Conservation (phyloP, 2,329 filamentous ascomycete species). For the Ophiostoma sp. region DNA sequence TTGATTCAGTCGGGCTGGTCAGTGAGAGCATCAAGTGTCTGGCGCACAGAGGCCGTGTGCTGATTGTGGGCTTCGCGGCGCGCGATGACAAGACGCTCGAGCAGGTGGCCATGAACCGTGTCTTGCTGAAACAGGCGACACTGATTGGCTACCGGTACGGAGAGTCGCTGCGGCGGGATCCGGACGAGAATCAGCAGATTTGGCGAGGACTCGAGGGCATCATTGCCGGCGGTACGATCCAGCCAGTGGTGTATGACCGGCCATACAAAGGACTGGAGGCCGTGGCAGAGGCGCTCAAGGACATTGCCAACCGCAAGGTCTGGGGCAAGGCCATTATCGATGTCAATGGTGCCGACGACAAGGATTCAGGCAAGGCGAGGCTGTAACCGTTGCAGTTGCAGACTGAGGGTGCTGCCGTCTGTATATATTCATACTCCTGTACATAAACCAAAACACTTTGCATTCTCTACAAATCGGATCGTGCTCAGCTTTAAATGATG, state of each 20-base stretch:
- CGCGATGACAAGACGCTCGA: constrained; percentile 33
- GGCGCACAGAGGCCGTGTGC: constrained; percentile 53
- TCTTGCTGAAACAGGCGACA: constrained; percentile 54
- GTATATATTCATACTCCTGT: neutral
- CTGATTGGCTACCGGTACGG: constrained; percentile 59
- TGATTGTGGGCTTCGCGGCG: constrained; percentile 61
- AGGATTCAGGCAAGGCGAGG: constrained; percentile 18
- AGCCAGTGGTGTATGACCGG: constrained; percentile 51
- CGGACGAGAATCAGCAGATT: constrained; percentile 47
- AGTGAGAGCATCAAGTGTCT: constrained; percentile 55
- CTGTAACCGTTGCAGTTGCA: neutral
- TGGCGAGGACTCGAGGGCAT: constrained; percentile 54
- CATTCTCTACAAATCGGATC: neutral
- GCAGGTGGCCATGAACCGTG: constrained; percentile 52
- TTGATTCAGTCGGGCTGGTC: constrained; percentile 59
- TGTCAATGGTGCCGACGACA: constrained; percentile 33
- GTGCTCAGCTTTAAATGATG: neutral
- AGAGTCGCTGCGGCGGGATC: constrained; percentile 53
- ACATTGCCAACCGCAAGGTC: constrained; percentile 50
- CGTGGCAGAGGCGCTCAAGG: constrained; percentile 51
- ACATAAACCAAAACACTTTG: neutral
- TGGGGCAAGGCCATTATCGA: constrained; percentile 59
- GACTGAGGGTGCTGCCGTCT: neutral
- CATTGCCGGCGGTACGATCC: constrained; percentile 49
- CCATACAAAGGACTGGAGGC: constrained; percentile 52